These are phyloP conservation scores for Pseudomonodictys pantanalensis DNA, from an alignment of 495 filamentous ascomycete species.

Conservation along the genomic window DNA sequence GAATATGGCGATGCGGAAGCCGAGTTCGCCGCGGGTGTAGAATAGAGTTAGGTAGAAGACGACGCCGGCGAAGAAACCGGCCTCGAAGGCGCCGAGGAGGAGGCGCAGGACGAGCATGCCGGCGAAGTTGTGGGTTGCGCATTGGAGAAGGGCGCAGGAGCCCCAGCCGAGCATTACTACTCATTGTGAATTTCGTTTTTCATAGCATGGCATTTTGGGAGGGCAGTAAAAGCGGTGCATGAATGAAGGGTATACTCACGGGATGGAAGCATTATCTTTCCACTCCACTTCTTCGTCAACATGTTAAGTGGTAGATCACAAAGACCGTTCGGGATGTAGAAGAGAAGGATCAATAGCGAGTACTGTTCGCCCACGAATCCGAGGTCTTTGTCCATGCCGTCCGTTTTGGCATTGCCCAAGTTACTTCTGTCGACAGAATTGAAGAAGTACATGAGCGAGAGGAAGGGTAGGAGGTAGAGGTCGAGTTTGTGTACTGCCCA, in stretches of 20 bases:
- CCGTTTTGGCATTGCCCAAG: conserved; percentile 46
- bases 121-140: conserved; percentile 12
- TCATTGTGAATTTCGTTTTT: background rate
- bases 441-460: conserved; percentile 44
- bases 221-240: too few relatives aligned
- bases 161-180: conserved; percentile 20
- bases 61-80: conserved; percentile 36
- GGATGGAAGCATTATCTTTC: conserved; percentile 31
- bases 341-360: conserved; percentile 35
- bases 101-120: conserved; percentile 6
- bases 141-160: conserved; percentile 9
- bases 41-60: conserved; percentile 43
- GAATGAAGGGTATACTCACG: too few relatives aligned
- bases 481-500: conserved; percentile 44
- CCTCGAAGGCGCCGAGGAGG: conserved; percentile 16
- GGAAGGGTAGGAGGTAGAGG: conserved; percentile 39
- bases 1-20: conserved; percentile 38
- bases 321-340: conserved; percentile 35
- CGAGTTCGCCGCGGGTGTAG: conserved; percentile 43
- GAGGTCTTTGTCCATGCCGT: conserved; percentile 39
- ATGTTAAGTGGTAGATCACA: conserved; percentile 24
- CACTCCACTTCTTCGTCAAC: conserved; percentile 5
- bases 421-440: conserved; percentile 47
- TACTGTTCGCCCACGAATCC: conserved; percentile 24
- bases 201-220: background rate